Percentiles rank a stretch among this genome's conserved stretches.
phyloP scores from a whole-genome alignment of 352 stramenopile species.

The Globisporangium splendens region DNA sequence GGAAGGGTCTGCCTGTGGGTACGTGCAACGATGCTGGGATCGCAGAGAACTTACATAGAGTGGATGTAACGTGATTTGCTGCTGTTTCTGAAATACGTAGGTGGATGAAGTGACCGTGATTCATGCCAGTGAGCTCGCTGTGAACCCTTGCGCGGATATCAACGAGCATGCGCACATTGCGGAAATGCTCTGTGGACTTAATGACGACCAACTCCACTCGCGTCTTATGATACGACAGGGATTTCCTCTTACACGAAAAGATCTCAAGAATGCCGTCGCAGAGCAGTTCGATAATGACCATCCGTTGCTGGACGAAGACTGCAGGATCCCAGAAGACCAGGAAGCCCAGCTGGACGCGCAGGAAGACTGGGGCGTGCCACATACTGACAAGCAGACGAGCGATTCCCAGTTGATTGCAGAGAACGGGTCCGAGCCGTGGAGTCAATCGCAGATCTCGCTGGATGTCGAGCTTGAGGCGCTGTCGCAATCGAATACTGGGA shows the following conservation, averaged over 20 bases:
- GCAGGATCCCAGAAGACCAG: slow-evolving; percentile 58
- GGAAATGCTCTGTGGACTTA: slow-evolving; percentile 22
- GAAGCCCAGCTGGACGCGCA: slow-evolving; percentile 47
- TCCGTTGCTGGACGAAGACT: slow-evolving; percentile 54
- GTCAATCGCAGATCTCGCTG: slow-evolving; percentile 21
- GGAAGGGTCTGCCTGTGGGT: slow-evolving; percentile 37
- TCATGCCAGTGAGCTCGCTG: slow-evolving; percentile 43
- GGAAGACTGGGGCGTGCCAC: slow-evolving; percentile 38
- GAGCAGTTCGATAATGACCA: slow-evolving; percentile 35
- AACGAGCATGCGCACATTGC: slow-evolving; percentile 24
- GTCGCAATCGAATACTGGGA: too few species aligned
- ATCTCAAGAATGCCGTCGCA: background rate
- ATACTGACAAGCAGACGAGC: slow-evolving; percentile 18
- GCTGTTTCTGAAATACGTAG: slow-evolving; percentile 6
- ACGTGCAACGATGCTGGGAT: background rate
- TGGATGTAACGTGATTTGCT: too few species aligned
- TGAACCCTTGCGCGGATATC: slow-evolving; percentile 31
- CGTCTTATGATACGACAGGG: slow-evolving; percentile 48
- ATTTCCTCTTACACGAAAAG: slow-evolving; percentile 7
- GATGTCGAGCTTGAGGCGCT: background rate
- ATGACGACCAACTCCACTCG: slow-evolving; percentile 29
- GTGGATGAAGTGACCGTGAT: slow-evolving; percentile 46
- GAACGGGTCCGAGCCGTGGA: slow-evolving; percentile 39
- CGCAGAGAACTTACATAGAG: too few species aligned
- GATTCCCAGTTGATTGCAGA: slow-evolving; percentile 75